phyloP scores from a whole-genome alignment of 2,329 filamentous ascomycete species.

The Tolypocladium ovalisporum region DNA sequence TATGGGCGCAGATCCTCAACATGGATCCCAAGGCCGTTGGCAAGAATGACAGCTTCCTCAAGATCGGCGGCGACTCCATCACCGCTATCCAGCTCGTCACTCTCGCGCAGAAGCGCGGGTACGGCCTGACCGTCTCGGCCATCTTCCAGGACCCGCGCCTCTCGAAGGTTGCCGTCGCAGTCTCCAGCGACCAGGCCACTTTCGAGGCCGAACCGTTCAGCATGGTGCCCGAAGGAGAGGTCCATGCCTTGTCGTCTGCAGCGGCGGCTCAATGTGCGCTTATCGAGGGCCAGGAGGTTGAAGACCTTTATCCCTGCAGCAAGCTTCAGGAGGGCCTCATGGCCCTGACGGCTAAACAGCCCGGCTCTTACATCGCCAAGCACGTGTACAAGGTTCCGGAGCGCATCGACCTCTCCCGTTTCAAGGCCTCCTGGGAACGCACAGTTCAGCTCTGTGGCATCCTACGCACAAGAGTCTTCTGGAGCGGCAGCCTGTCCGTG shows the following conservation, averaged over 20 bases:
- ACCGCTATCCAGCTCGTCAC: neutral
- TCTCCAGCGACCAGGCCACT: neutral
- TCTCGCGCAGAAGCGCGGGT: neutral
- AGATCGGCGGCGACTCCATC: neutral
- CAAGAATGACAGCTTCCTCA: neutral
- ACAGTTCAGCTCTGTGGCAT: neutral
- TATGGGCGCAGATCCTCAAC: neutral
- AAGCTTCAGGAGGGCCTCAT: neutral
- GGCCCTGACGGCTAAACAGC: neutral
- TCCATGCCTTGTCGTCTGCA: neutral
- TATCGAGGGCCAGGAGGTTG: neutral
- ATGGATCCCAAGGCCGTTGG: neutral
- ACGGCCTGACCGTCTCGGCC: neutral
- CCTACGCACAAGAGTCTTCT: neutral
- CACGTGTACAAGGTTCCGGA: neutral
- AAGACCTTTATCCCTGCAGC: neutral
- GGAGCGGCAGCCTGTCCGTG: neutral
- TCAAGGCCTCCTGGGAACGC: neutral
- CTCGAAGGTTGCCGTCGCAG: neutral
- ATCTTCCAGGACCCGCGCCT: neutral
- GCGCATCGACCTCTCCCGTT: neutral
- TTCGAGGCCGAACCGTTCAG: neutral
- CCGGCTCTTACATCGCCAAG: neutral
- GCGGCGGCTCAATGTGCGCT: neutral
- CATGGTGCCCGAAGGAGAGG: neutral